phyloP scores from a whole-genome alignment of 2,329 filamentous ascomycete species.

The Fonsecaea erecta region DNA sequence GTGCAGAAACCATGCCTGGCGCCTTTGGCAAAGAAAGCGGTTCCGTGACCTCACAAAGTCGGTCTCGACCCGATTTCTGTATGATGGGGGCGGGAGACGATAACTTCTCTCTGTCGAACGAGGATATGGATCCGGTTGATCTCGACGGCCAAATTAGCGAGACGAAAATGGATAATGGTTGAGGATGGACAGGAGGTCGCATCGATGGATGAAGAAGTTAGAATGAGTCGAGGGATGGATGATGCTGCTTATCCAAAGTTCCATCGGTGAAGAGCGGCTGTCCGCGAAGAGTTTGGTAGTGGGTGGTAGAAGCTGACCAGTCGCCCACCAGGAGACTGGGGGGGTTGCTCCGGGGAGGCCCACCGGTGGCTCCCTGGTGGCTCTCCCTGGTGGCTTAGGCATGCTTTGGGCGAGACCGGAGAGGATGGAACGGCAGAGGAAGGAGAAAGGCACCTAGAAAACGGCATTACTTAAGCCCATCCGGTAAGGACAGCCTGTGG shows the following conservation, averaged over 20 bases:
- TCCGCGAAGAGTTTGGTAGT: background rate
- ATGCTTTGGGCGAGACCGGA: background rate
- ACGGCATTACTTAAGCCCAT: slow-evolving; percentile 12
- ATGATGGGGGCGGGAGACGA: background rate
- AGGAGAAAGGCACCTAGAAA: background rate
- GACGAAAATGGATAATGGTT: slow-evolving; percentile 16
- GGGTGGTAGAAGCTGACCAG: slow-evolving; percentile 1
- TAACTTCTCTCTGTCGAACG: background rate
- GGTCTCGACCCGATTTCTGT: background rate
- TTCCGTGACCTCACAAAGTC: slow-evolving; percentile 3
- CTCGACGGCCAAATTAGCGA: slow-evolving; percentile 7
- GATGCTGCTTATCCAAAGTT: slow-evolving; percentile 7
- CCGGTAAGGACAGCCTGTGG: background rate
- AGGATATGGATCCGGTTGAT: slow-evolving; percentile 4
- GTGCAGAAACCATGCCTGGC: slow-evolving; percentile 17
- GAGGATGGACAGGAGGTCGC: background rate
- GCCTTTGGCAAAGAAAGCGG: background rate
- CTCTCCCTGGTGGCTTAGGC: background rate
- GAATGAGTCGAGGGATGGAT: slow-evolving; percentile 4
- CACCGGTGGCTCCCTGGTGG: background rate
- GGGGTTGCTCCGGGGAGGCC: background rate
- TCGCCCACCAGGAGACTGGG: too few relatives aligned
- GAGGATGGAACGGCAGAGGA: background rate
- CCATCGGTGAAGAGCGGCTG: slow-evolving; percentile 17
- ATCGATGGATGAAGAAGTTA: slow-evolving; percentile 13